Evolutionary conservation across 768 basidiomycete species (phyloP), one percentile per base, ranked within the genome.

Genomic region (Hypsizygus marmoreus): DNA sequence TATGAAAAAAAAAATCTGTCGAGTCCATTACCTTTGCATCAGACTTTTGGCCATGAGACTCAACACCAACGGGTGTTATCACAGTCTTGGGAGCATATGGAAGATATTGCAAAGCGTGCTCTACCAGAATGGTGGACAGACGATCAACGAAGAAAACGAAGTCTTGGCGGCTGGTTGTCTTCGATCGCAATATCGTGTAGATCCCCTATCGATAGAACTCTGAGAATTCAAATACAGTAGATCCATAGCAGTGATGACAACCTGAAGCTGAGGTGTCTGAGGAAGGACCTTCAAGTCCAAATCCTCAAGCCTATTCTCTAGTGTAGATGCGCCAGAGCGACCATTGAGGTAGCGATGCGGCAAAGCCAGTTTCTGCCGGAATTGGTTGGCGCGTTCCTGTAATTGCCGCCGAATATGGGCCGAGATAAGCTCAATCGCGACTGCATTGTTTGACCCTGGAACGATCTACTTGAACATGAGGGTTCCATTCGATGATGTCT

Each of bases 81-180:
- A 95, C 76, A 0, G 68, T 67, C 57, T 79, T 80, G 2, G 72
- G 59, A 23, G 68, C 60, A 65, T 85, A 90, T 2, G 93, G 93
- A n/a, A 98, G 75, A 47, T 82, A 75, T 32, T 86, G 85, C 59
- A 95, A 72, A 0, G 93, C 91, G 61, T 83, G 77, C 65, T 98
- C 95, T 4, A 90, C 81, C 17, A 98, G 67, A 14, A 91, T 66
- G 0, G 91, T 93, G 0, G 95, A 81, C 2, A 98, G 70, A 13
- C 95, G 79, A 61, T 97, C 93, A 0, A 82, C 81, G 60, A 92
- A 93, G 72, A 97, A 95, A 29, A 97, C 84, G 58, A 97, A 98
- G 59, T 97, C 93, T 55, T 89, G 88, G 13, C 84, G 74, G 10
- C 69, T 69, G 0, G 89, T 86, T n/a, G 68, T 75, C 44, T 69